Evolutionary conservation across 108 stramenopile species (phyloP), one percentile per base, ranked within the genome.

Genomic region (Asterionellopsis glacialis): DNA sequence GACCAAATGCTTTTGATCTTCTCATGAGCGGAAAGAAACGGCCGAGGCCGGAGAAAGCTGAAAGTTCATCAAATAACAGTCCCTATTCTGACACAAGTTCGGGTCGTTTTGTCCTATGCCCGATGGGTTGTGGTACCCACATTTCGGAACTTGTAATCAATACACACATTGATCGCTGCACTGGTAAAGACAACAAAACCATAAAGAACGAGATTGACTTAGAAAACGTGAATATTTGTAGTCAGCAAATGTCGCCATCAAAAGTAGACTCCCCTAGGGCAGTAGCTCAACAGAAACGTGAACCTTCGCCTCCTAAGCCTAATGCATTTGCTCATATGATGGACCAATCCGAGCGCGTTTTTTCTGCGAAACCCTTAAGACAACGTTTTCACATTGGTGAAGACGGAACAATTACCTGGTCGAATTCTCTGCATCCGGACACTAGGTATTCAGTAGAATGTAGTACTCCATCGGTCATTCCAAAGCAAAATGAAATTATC

Each of bases 321-420:
- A 74, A 80, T 66, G 68, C 61, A n/a, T 80, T 80, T 67, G 43
- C 47, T 4, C 75, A 74, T 63, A 76, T 80, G 75, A 80, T 80
- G 79, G 63, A 83, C 50, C 61, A 62, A 47, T 83, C 82, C n/a
- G 65, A 64, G 15, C 53, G 61, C 52, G 69, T 81, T 9, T 82
- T 80, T 58, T 52, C 63, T 27, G 47, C 54, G 21, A 41, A 45
- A 21, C 33, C 42, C 13, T 64, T 51, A 42, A 41, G 48, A 13
- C 64, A 74, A 33, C 51, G 60, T 51, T 73, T 73, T 74, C 33
- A 33, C 76, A 69, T 44, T 64, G 70, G 55, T 57, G 50, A 55
- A 51, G 41, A 70, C 18, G 71, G 73, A 61, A 21, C 39, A 49
- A 42, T 72, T 26, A 59, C 59, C 13, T 51, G 67, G 49, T 33